Evolutionary conservation across 2,329 filamentous ascomycete genomes (phyloP).

Genomic region (Monilinia fructicola): DNA sequence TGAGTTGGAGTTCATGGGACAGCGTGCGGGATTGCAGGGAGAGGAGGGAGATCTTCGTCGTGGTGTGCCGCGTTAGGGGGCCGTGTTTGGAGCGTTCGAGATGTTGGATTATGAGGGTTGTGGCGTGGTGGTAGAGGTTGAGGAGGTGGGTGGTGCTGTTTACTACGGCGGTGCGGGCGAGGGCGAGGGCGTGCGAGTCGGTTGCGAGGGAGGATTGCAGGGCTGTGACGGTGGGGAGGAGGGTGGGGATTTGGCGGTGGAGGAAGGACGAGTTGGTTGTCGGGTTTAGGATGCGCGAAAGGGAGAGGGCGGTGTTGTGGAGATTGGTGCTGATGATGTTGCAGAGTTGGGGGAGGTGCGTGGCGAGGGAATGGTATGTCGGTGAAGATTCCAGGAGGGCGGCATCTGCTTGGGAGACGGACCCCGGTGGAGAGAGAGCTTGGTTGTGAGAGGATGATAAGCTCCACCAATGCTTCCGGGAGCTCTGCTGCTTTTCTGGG

Average conservation of each 20-base stretch:
- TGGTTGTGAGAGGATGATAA: constrained; percentile 56
- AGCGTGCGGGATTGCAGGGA: constrained; percentile 28
- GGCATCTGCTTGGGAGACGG: constrained; percentile 42
- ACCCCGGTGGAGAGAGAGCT: constrained; percentile 40
- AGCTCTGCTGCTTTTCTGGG: constrained; percentile 31
- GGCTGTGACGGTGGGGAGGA: constrained; percentile 45
- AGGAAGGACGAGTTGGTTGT: constrained; percentile 52
- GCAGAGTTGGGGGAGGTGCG: constrained; percentile 50
- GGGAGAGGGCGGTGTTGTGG: constrained; percentile 49
- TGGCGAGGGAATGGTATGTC: constrained; percentile 50
- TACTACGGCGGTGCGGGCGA: background rate
- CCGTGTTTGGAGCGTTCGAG: constrained; percentile 40
- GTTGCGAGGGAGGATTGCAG: constrained; percentile 37
- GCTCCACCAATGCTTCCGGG: constrained; percentile 51
- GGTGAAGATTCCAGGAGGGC: constrained; percentile 51
- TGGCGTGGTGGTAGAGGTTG: constrained; percentile 32
- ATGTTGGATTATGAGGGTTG: constrained; percentile 32
- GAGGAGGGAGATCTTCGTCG: constrained; percentile 30
- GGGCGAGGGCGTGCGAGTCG: background rate
- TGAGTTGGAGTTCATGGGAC: constrained; percentile 27
- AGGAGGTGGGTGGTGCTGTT: constrained; percentile 33
- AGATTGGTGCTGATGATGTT: constrained; percentile 52
- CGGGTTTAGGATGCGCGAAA: constrained; percentile 51
- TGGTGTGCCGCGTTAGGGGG: constrained; percentile 32
- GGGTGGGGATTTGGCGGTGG: constrained; percentile 55